phyloP scores from a whole-genome alignment of 495 filamentous ascomycete genomes.

The Coniosporium apollinis region DNA sequence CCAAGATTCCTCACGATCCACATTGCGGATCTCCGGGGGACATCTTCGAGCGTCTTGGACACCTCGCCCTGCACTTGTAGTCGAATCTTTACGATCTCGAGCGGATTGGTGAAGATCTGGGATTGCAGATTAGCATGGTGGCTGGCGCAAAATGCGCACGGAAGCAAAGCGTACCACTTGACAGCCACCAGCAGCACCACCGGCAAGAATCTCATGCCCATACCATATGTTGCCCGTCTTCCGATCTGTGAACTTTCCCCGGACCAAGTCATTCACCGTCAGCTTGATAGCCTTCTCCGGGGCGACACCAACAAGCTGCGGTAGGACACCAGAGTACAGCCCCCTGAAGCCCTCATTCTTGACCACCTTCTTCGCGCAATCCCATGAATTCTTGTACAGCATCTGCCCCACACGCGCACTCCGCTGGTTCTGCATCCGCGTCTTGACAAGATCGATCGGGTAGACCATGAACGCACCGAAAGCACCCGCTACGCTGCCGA shows the following conservation, averaged over 20 bases:
- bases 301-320: conserved; percentile 90
- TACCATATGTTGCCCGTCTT: conserved; percentile 58
- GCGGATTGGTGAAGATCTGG: conserved; percentile 87
- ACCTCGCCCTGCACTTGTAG: conserved; percentile 96
- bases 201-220: conserved; percentile 62
- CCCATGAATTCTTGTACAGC: conserved; percentile 89
- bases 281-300: conserved; percentile 99
- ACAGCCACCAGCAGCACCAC: conserved; percentile 80
- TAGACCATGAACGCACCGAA: conserved; percentile 99
- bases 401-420: conserved; percentile 61
- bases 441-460: conserved; percentile 97
- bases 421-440: conserved; percentile 94
- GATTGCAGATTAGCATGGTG: not conserved
- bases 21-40: conserved; percentile 74
- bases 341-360: conserved; percentile 79
- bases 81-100: conserved; percentile 98
- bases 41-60: conserved; percentile 69
- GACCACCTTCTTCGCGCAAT: conserved; percentile 84
- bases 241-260: conserved; percentile 58
- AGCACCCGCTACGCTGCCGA: conserved; percentile 81
- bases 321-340: conserved; percentile 84
- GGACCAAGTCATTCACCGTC: conserved; percentile 87
- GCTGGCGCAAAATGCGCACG: conserved; percentile 3
- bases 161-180: conserved; percentile 63
- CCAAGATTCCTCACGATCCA: conserved; percentile 96